Evolutionary conservation across 2,329 filamentous ascomycete species (phyloP).

Genomic region (Alternaria sp.): DNA sequence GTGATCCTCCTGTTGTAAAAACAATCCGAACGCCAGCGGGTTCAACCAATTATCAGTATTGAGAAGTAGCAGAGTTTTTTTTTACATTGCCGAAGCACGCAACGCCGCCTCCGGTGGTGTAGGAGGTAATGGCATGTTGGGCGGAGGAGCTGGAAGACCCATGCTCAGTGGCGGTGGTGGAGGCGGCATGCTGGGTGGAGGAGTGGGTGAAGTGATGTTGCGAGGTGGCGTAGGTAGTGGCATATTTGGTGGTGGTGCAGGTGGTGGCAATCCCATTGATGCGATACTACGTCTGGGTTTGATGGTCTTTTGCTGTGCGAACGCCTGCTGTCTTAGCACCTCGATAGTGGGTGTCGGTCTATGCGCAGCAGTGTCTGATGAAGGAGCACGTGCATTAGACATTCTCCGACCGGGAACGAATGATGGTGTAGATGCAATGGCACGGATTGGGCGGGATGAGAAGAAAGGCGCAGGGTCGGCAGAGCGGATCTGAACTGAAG

Average conservation of each 20-base stretch:
- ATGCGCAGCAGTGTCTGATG: constrained; percentile 16
- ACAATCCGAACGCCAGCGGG: background rate
- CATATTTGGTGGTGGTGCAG: constrained; percentile 57
- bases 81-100: constrained; percentile 11
- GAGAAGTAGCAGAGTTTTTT: background rate
- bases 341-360: constrained; percentile 34
- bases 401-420: constrained; percentile 40
- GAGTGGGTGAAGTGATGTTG: constrained; percentile 20
- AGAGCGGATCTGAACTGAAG: constrained; percentile 56
- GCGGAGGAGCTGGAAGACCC: constrained; percentile 21
- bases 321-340: constrained; percentile 38
- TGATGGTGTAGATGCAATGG: constrained; percentile 44
- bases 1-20: background rate
- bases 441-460: constrained; percentile 46
- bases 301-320: constrained; percentile 27
- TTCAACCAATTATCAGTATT: constrained; percentile 4
- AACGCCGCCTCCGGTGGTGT: constrained; percentile 17
- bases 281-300: constrained; percentile 50
- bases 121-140: constrained; percentile 19
- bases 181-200: constrained; percentile 27
- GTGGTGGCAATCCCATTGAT: constrained; percentile 54
- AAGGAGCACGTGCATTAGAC: constrained; percentile 26
- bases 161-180: constrained; percentile 21
- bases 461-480: constrained; percentile 56
- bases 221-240: constrained; percentile 55